Evolutionary conservation across 768 basidiomycete genomes (phyloP).

Genomic region (Coprinopsis cinerea): DNA sequence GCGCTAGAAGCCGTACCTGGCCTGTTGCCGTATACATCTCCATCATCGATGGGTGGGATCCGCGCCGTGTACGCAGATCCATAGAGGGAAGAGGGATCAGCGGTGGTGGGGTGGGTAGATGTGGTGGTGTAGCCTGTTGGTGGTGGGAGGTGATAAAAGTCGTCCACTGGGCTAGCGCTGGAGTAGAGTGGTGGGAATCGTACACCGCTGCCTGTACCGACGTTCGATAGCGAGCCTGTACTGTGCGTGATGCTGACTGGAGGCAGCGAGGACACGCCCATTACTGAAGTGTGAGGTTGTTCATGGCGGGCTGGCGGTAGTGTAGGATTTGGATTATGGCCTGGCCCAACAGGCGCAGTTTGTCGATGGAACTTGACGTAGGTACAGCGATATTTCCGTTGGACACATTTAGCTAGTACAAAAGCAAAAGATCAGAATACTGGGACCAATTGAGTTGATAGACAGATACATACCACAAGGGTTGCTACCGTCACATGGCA

Average conservation of each 20-base stretch:
- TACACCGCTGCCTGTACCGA: background rate
- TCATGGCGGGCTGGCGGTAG: background rate
- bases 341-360: constrained; percentile 72
- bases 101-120: constrained; percentile 15
- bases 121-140: constrained; percentile 22
- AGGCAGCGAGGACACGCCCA: too few relatives aligned
- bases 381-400: constrained; percentile 68
- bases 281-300: too few relatives aligned
- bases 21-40: background rate
- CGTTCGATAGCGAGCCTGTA: background rate
- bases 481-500: constrained; percentile 75
- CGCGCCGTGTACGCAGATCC: background rate
- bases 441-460: background rate
- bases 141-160: constrained; percentile 36
- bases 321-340: constrained; percentile 33
- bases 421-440: constrained; percentile 4
- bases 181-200: constrained; percentile 17
- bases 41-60: constrained; percentile 1
- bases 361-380: constrained; percentile 81
- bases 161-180: constrained; percentile 28
- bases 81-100: constrained; percentile 12
- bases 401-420: constrained; percentile 60
- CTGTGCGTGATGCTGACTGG: background rate
- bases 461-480: constrained; percentile 56
- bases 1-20: constrained; percentile 1